Percentiles rank a stretch among this genome's conserved stretches.
phyloP scores from a whole-genome alignment of 2,329 filamentous ascomycete species.

The Nigrospora oryzae region DNA sequence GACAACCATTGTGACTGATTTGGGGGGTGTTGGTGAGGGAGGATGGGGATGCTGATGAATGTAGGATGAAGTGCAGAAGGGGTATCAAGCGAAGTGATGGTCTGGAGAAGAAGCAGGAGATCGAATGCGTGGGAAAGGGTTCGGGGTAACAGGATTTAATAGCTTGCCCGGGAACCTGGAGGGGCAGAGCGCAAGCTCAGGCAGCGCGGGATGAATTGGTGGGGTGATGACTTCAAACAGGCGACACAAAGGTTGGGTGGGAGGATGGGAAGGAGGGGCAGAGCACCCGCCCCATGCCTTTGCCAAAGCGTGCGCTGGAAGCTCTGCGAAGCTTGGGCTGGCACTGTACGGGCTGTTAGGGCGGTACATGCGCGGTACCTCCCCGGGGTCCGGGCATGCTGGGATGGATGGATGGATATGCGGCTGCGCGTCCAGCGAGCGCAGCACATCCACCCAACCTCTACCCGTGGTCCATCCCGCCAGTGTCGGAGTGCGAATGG shows the following conservation, averaged over 20 bases:
- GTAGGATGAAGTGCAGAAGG: not conserved
- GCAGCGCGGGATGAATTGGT: not conserved
- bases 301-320: not conserved
- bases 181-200: not conserved
- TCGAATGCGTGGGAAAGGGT: not conserved
- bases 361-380: not conserved
- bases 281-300: not conserved
- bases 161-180: not conserved
- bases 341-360: conserved; percentile 1
- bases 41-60: not conserved
- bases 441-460: not conserved
- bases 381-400: not conserved
- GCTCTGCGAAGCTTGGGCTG: not conserved
- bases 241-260: not conserved
- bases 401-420: too few species aligned
- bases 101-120: not conserved
- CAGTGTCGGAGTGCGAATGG: not conserved
- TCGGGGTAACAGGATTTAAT: not conserved
- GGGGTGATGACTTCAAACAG: conserved; percentile 1
- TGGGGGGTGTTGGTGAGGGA: not conserved
- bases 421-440: not conserved
- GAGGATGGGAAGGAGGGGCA: not conserved
- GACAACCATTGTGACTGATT: conserved; percentile 35
- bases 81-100: not conserved
- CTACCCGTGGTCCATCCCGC: not conserved